These are phyloP conservation scores for Phialocephala subalpina DNA, from an alignment of 2,329 filamentous ascomycete species.

Conservation along the genomic window DNA sequence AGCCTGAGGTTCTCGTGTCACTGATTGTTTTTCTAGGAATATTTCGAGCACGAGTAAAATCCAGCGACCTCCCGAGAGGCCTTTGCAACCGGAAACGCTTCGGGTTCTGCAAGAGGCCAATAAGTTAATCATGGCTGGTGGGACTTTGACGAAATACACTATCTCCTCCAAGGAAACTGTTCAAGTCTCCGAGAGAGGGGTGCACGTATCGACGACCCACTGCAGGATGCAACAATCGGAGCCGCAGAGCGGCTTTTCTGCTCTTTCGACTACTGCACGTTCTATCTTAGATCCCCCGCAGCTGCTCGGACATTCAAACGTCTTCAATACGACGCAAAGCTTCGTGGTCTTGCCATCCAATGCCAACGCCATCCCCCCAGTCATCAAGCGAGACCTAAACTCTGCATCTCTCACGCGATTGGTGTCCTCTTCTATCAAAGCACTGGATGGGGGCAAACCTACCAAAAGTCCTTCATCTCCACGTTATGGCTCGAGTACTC, in stretches of 20 bases:
- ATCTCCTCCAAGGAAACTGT: background rate
- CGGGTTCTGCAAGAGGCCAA: conserved; percentile 26
- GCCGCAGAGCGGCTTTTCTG: background rate
- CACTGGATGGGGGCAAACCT: background rate
- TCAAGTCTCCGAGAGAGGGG: background rate
- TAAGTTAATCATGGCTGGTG: conserved; percentile 17
- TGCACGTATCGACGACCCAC: background rate
- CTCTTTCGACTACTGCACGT: background rate
- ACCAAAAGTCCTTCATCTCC: background rate
- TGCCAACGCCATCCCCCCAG: background rate
- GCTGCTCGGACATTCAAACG: background rate
- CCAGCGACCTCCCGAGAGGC: conserved; percentile 19
- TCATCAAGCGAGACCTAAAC: background rate
- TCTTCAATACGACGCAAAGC: background rate
- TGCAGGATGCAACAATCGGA: background rate
- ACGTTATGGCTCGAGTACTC: background rate
- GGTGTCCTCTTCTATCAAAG: background rate
- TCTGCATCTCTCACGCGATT: background rate
- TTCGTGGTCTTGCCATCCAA: background rate
- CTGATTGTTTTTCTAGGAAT: conserved; percentile 22
- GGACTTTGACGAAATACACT: conserved; percentile 21
- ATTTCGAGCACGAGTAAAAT: conserved; percentile 30
- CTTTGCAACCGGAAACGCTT: conserved; percentile 29
- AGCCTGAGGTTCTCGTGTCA: background rate
- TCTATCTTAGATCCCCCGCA: background rate